Evolutionary conservation across 495 filamentous ascomycete species (phyloP).

Genomic region (Cercophora scortea): DNA sequence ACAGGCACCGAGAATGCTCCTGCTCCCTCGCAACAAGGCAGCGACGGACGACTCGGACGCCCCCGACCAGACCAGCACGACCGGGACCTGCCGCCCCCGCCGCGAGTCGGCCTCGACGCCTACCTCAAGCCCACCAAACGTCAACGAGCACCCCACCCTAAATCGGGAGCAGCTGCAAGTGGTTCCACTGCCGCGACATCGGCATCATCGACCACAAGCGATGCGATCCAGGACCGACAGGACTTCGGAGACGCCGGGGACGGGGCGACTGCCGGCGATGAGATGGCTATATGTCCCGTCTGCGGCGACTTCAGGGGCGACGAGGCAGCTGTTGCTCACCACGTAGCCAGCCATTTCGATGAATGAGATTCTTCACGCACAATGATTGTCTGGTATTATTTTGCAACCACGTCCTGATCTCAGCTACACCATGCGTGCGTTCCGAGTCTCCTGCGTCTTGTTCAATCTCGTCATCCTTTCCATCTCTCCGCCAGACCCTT

Average conservation of each 20-base stretch:
- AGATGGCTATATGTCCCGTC: slow-evolving; percentile 45
- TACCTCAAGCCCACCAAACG: slow-evolving; percentile 37
- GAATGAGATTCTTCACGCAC: slow-evolving; percentile 1
- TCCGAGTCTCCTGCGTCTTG: no score
- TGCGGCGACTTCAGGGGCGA: slow-evolving; percentile 54
- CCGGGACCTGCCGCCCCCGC: slow-evolving; percentile 6
- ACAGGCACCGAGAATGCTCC: slow-evolving; percentile 3
- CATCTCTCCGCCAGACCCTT: no score
- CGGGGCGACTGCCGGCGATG: not conserved
- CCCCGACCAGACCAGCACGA: not conserved
- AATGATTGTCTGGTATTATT: no score
- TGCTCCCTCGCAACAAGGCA: not conserved
- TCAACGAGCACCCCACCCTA: no score
- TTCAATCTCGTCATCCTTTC: no score
- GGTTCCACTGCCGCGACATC: no score
- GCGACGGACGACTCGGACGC: not conserved
- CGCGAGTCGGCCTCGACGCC: slow-evolving; percentile 28
- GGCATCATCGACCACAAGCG: no score
- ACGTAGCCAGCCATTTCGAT: slow-evolving; percentile 49
- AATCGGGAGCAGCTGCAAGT: no score
- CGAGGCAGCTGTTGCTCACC: slow-evolving; percentile 48
- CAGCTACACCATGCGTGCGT: no score
- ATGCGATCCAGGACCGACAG: no score
- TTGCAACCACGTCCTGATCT: no score
- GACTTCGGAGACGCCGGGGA: no score